A percentile compares a stretch with the other conserved stretches of the same genome.
Conservation (phyloP, 768 basidiomycete genomes). For the Leccinum sublutescens region DNA sequence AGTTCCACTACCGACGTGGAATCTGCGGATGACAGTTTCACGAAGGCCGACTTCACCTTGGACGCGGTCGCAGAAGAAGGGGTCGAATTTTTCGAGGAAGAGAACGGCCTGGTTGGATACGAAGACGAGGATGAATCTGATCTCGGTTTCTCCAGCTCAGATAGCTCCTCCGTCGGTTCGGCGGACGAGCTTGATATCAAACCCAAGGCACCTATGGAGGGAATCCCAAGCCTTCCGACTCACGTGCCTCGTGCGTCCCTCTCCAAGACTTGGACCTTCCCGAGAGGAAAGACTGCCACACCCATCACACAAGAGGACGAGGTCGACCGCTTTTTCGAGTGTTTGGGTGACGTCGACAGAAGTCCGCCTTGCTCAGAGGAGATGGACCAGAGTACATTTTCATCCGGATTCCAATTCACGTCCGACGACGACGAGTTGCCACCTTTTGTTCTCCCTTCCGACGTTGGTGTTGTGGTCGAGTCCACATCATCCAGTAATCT, state of each 20-base stretch:
- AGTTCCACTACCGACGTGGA: conserved; percentile 72
- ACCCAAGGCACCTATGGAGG: conserved; percentile 12
- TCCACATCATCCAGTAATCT: conserved; percentile 30
- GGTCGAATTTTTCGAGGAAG: conserved; percentile 41
- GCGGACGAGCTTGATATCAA: conserved; percentile 42
- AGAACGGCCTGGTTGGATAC: conserved; percentile 60
- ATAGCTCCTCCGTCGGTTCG: conserved; percentile 55
- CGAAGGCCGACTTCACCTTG: conserved; percentile 45
- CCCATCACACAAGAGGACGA: conserved; percentile 37
- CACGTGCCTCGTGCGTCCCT: conserved; percentile 45
- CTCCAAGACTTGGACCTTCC: conserved; percentile 73
- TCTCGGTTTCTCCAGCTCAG: conserved; percentile 41
- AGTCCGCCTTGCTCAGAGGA: conserved; percentile 48
- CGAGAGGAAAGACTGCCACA: conserved; percentile 32
- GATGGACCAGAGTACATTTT: conserved; percentile 59
- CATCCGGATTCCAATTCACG: conserved; percentile 44
- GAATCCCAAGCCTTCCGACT: conserved; percentile 10
- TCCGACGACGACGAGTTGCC: conserved; percentile 51
- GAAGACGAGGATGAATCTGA: conserved; percentile 70
- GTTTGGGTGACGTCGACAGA: conserved; percentile 54
- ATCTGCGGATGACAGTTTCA: conserved; percentile 42
- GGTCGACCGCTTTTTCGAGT: conserved; percentile 79
- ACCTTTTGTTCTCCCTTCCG: conserved; percentile 48
- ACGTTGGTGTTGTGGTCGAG: conserved; percentile 44
- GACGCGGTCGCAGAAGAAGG: conserved; percentile 60